phyloP scores from a whole-genome alignment of 1,139 yeast species.

The Blastobotrys serpentis region DNA sequence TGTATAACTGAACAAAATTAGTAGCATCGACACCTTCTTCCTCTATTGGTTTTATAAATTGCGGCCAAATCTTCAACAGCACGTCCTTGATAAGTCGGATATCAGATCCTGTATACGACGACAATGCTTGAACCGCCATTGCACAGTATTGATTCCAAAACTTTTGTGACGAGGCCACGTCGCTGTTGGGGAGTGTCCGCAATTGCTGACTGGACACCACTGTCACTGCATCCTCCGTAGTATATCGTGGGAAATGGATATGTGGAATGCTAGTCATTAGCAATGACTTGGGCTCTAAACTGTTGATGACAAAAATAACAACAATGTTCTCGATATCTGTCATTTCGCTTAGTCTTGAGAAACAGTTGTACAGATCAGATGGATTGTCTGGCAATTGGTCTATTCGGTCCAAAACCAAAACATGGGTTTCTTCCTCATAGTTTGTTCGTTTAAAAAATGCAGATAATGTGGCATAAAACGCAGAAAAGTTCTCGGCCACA shows the following conservation, averaged over 20 bases:
- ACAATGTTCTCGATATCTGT: slow-evolving; percentile 32
- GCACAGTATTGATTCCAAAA: slow-evolving; percentile 53
- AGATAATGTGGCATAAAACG: slow-evolving; percentile 46
- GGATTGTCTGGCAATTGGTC: slow-evolving; percentile 55
- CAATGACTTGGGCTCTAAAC: slow-evolving; percentile 49
- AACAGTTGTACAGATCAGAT: slow-evolving; percentile 47
- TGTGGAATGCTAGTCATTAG: slow-evolving; percentile 52
- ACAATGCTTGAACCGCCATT: slow-evolving; percentile 52
- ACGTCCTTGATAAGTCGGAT: slow-evolving; percentile 47
- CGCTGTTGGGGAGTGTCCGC: slow-evolving; percentile 19
- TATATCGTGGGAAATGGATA: slow-evolving; percentile 49
- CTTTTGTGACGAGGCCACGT: slow-evolving; percentile 36
- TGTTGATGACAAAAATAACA: slow-evolving; percentile 39
- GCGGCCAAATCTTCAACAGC: slow-evolving; percentile 51
- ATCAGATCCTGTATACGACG: slow-evolving; percentile 56
- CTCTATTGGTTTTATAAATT: slow-evolving; percentile 46
- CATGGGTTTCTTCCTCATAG: slow-evolving; percentile 45
- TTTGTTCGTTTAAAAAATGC: slow-evolving; percentile 41
- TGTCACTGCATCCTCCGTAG: slow-evolving; percentile 42
- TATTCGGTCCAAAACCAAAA: slow-evolving; percentile 57
- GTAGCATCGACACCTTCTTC: slow-evolving; percentile 37
- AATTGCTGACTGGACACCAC: slow-evolving; percentile 31
- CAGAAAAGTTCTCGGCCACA: slow-evolving; percentile 46
- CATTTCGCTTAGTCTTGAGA: slow-evolving; percentile 49
- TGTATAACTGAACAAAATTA: slow-evolving; percentile 52